phyloP scores from a whole-genome alignment of 2,329 filamentous ascomycete species.

The Colletotrichum spaethianum region DNA sequence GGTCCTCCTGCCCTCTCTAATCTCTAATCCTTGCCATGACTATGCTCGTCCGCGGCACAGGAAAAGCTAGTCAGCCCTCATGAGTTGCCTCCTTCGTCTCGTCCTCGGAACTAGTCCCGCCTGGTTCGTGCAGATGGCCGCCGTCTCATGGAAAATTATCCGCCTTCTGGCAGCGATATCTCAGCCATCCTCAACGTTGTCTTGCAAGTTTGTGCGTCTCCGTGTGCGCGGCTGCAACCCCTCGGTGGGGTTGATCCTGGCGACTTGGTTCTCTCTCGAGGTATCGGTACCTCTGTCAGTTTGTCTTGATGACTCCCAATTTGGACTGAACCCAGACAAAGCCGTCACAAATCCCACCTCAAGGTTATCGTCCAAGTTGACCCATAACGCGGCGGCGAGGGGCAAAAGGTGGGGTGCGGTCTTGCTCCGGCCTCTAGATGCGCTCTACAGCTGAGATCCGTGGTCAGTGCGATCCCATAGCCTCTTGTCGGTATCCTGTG shows the following conservation, averaged over 20 bases:
- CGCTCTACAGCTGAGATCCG: conserved; percentile 17
- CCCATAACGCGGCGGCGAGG: conserved; percentile 37
- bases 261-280: conserved; percentile 14
- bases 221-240: conserved; percentile 30
- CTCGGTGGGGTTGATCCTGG: conserved; percentile 21
- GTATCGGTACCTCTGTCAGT: conserved; percentile 34
- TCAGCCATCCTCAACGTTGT: conserved; percentile 13
- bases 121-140: conserved; percentile 24
- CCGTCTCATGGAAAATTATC: conserved; percentile 21
- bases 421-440: conserved; percentile 21
- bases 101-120: conserved; percentile 10
- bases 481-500: conserved; percentile 39
- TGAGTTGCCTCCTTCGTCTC: conserved; percentile 32
- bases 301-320: conserved; percentile 13
- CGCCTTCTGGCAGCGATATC: conserved; percentile 19
- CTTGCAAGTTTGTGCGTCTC: conserved; percentile 31
- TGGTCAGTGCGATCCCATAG: conserved; percentile 29
- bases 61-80: conserved; percentile 14
- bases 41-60: conserved; percentile 34
- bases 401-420: conserved; percentile 36
- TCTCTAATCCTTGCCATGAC: conserved; percentile 31
- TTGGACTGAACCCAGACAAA: conserved; percentile 13
- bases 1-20: conserved; percentile 20
- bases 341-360: conserved; percentile 28
- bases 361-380: conserved; percentile 23